Base-by-base conservation (phyloP, 2,329 filamentous ascomycete species). In the Akanthomyces uredinophilus region DNA sequence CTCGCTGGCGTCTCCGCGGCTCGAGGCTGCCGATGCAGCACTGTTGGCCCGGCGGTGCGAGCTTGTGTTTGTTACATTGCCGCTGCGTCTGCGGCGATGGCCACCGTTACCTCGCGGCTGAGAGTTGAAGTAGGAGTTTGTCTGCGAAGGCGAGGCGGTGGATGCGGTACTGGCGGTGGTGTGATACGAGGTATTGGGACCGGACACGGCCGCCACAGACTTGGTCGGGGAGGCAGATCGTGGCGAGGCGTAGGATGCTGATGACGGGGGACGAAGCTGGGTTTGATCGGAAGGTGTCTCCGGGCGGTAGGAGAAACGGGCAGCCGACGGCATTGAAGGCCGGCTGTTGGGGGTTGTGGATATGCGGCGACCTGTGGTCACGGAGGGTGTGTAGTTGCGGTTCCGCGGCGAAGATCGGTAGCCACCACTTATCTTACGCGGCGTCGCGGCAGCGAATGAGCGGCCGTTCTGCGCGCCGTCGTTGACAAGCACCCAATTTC, bases 401-500 rank as follows among this genome's bases (percentile, higher is more conserved):
- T 69, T 71, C 57, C 73, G 70, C 7, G 71, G 69, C 8, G 69
- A 64, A 5, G 68, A 62, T 37, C 67, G 67, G 16, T 68, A 63
- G 16, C 67, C 61, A 7, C 66, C 44, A 63, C 46, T 69, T 67
- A 51, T 70, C 68, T 29, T 69, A 70, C 14, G 68, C 68, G 50
- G 69, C 63, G 64, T 57, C 72, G 61, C 65, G 24, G 66, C 68
- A n/a, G 55, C 37, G 29, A 57, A 22, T 5, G 54, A 44, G 2
- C 24, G 46, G 14, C 46, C 16, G 29, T n/a, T 56, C 65, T 35
- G 65, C 65, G 20, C 71, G 71, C 11, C 46, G 50, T 81, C 80
- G 61, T 77, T 77, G 29, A 92, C 85, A 65, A 92, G 79, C 32
- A 92, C 87, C 89, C 89, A 92, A 74, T 87, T 90, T 61, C 81